phyloP scores from a whole-genome alignment of 169 alveolate species.

The Ichthyophthirius multifiliis region DNA sequence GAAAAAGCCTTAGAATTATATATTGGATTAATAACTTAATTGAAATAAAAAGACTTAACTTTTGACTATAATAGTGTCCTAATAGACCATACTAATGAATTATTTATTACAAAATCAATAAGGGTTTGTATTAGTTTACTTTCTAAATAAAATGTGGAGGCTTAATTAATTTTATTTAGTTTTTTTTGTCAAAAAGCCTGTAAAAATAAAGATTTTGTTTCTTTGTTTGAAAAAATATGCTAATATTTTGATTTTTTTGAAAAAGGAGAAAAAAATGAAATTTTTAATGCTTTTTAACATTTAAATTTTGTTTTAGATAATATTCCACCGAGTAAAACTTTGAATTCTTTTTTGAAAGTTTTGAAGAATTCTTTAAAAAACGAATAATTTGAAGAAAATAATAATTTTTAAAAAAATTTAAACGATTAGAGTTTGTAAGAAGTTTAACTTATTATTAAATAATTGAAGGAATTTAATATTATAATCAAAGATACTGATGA shows the following conservation, averaged over 20 bases:
- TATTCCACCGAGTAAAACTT: neutral
- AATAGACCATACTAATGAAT: neutral
- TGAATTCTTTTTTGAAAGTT: neutral
- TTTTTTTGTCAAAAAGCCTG: neutral
- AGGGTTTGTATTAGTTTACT: neutral
- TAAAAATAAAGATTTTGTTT: neutral
- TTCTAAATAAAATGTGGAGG: neutral
- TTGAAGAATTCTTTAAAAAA: no score
- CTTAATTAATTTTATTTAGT: neutral
- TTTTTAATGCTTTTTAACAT: neutral
- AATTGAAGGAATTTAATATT: no score
- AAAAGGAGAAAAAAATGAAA: neutral
- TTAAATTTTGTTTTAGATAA: neutral
- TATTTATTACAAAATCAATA: neutral
- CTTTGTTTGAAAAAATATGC: neutral
- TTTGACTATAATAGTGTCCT: neutral
- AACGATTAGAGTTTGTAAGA: no score
- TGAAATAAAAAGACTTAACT: neutral
- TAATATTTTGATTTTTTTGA: neutral
- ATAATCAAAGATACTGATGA: no score
- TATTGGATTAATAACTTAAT: neutral
- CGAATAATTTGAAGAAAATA: no score
- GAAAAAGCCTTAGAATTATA: conserved; percentile 6
- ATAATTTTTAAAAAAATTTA: no score
- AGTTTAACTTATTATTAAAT: no score